Evolutionary conservation across 345 rosid species (phyloP).

Genomic region (Syzygium aqueum): DNA sequence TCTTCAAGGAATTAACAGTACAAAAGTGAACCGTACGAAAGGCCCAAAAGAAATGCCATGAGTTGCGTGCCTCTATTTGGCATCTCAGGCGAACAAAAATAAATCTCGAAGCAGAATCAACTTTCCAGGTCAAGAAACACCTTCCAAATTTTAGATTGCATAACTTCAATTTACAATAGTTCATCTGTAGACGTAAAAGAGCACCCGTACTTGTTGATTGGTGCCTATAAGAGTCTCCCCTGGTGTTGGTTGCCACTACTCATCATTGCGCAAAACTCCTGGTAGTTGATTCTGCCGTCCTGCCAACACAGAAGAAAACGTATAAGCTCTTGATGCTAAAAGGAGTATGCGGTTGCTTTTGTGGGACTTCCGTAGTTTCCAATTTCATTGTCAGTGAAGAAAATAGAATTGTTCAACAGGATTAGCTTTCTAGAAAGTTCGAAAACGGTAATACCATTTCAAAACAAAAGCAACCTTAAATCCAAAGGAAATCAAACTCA

Average conservation of each 20-base stretch:
- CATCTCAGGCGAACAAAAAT: background rate
- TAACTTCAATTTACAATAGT: background rate
- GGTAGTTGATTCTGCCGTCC: conserved; percentile 87
- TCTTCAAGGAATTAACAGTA: no score
- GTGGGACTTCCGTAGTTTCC: background rate
- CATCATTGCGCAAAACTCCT: conserved; percentile 82
- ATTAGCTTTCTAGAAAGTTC: background rate
- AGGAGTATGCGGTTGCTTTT: background rate
- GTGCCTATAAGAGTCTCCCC: conserved; percentile 24
- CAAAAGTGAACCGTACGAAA: background rate
- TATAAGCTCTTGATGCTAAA: background rate
- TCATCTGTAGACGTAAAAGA: background rate
- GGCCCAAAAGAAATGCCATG: background rate
- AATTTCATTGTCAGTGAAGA: background rate
- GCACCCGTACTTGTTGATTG: background rate
- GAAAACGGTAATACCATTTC: background rate
- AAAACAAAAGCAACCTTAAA: background rate
- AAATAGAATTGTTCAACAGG: background rate
- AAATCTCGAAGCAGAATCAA: background rate
- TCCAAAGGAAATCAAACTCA: conserved; percentile 14
- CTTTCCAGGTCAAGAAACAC: background rate
- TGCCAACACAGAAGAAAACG: conserved; percentile 5
- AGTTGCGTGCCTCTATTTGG: background rate
- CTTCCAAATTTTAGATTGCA: background rate
- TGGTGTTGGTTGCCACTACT: conserved; percentile 64